These are phyloP conservation scores for Kuraishia piskuri DNA, from an alignment of 805 yeast species.

Conservation along the genomic window DNA sequence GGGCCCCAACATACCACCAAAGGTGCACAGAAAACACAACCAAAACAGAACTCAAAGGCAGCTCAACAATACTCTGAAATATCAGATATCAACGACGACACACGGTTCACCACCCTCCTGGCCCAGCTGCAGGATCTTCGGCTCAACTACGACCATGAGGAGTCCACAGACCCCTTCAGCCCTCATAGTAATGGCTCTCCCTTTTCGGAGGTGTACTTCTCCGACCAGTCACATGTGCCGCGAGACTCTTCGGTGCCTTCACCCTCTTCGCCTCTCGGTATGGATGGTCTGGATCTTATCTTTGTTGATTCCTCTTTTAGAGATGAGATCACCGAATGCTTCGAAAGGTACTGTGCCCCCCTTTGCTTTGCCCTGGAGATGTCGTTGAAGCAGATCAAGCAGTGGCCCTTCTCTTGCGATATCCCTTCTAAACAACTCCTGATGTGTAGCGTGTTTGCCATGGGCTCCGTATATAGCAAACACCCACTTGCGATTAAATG, in stretches of 20 bases:
- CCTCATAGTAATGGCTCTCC: neutral
- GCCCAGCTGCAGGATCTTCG: neutral
- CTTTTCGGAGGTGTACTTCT: neutral
- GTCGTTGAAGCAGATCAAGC: slow-evolving; percentile 7
- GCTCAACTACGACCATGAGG: slow-evolving; percentile 1
- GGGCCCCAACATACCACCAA: neutral
- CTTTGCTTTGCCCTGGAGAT: slow-evolving; percentile 9
- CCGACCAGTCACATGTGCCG: neutral
- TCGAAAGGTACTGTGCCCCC: slow-evolving; percentile 9
- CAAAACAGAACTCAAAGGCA: too few species aligned
- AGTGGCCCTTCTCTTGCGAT: slow-evolving; percentile 12
- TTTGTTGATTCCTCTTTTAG: slow-evolving; percentile 11
- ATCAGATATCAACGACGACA: neutral
- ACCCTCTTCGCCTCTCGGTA: neutral
- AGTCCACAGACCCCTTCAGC: neutral
- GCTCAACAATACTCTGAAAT: neutral
- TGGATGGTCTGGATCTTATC: slow-evolving; percentile 8
- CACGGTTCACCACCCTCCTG: neutral
- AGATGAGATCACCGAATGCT: slow-evolving; percentile 7
- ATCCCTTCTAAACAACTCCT: slow-evolving; percentile 16
- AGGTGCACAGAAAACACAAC: too few species aligned
- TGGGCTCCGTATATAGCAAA: slow-evolving; percentile 15
- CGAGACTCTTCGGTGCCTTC: neutral
- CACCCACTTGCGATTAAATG: slow-evolving; percentile 8
- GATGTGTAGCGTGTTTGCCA: slow-evolving; percentile 16